Base-by-base conservation (phyloP, 805 yeast species). In the Metahyphopichia silvanorum region DNA sequence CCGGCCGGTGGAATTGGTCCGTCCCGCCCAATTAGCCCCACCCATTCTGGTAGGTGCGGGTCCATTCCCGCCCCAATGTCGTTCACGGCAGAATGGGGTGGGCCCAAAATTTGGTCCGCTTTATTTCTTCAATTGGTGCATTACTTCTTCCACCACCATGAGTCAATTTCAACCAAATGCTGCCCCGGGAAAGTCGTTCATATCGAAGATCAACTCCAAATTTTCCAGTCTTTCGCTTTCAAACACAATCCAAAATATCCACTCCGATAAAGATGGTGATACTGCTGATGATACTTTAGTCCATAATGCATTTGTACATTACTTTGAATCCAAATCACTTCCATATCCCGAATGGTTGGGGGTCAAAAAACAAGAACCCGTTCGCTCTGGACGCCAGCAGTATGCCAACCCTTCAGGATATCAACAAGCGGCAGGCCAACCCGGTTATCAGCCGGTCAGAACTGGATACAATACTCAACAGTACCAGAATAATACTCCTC, bases 341-440 rank as follows among this genome's bases (percentile, higher is more conserved):
- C 55, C 60, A n/a, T 66, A 58, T 34, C 73, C 73, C 16, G 71
- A 64, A 18, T 66, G 73, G 73, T 51, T 66, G 21, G 73, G 71
- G 4, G 62, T 48, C 10, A 49, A 37, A 27, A 15, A 31, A 8
- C 39, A 27, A 9, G n/a, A n/a, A n/a, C n/a, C n/a, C n/a, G n/a
- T n/a, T n/a, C n/a, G n/a, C n/a, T 23, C 37, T 10, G 24, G 25
- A 2, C 27, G 28, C 21, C 7, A 6, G 16, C 20, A 11, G 12
- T 21, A 12, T 25, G 27, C 15, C 12, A 24, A 12, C 38, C 23
- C 11, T 38, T 31, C 46, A 31, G 20, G 17, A n/a, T n/a, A 32
- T 31, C 22, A 13, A n/a, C 9, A 35, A 30, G 17, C 24, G 18
- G 21, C 36, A 23, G 9, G 25, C 25, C 21, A 26, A 22, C 30